A percentile compares a stretch with the other conserved stretches of the same genome.
These are phyloP conservation scores for Podospora australis DNA, from an alignment of 495 filamentous ascomycete genomes.

Conservation along the genomic window DNA sequence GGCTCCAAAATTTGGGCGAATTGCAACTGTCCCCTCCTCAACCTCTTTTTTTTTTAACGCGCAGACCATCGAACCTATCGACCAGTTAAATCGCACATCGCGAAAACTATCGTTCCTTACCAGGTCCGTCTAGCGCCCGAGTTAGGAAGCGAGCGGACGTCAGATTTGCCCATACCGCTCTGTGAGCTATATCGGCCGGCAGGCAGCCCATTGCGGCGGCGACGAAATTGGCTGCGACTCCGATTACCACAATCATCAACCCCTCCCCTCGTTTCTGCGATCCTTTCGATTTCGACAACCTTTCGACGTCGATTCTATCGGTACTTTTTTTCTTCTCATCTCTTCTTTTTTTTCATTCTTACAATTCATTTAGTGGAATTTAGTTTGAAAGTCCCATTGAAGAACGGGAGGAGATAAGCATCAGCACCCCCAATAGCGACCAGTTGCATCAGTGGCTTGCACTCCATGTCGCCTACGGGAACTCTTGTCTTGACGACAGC, in stretches of 20 bases:
- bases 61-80: constrained; percentile 20
- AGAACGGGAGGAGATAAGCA: no score
- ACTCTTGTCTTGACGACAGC: constrained; percentile 16
- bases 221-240: not conserved
- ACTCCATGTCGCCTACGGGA: constrained; percentile 11
- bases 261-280: no score
- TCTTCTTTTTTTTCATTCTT: no score
- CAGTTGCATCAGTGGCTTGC: not conserved
- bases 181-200: constrained; percentile 1
- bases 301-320: no score
- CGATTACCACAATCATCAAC: not conserved
- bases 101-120: constrained; percentile 15
- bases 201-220: constrained; percentile 2
- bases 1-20: constrained; percentile 27
- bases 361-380: no score
- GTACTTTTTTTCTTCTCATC: no score
- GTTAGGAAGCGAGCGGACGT: not conserved
- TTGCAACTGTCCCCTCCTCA: constrained; percentile 18
- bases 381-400: no score
- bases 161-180: not conserved
- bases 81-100: constrained; percentile 29
- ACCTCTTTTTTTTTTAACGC: constrained; percentile 21
- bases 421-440: no score
- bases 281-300: no score
- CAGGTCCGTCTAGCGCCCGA: constrained; percentile 21